Percentiles rank a stretch among this genome's conserved stretches.
These are phyloP conservation scores for Cymbopogon citratus DNA, from an alignment of 176 grass and related monocot genomes.

Conservation along the genomic window DNA sequence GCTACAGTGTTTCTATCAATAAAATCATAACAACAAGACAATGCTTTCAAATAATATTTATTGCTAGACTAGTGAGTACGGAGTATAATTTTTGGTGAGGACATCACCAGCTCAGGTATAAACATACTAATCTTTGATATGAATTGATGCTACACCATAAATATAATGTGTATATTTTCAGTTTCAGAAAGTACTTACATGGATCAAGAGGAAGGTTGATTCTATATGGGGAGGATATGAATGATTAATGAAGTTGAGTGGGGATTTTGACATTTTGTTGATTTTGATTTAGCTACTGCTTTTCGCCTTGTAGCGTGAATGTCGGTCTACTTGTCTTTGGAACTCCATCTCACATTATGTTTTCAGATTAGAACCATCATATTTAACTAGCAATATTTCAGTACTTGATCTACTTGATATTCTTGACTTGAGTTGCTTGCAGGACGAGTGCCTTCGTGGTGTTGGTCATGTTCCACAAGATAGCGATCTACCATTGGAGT, in stretches of 20 bases:
- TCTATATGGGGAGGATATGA: background rate
- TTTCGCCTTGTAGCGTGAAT: background rate
- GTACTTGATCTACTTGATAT: background rate
- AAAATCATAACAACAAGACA: background rate
- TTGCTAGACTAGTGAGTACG: too few species aligned
- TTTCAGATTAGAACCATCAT: background rate
- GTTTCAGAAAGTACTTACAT: background rate
- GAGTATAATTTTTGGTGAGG: background rate
- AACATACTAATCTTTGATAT: background rate
- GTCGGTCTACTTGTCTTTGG: background rate
- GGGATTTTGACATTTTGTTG: background rate
- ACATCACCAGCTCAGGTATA: background rate
- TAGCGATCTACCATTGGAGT: background rate
- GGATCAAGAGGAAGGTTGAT: background rate
- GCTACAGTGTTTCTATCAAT: background rate
- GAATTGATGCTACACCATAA: background rate
- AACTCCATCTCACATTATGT: background rate
- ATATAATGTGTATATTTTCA: background rate
- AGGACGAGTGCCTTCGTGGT: too few species aligned
- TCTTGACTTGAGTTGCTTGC: background rate
- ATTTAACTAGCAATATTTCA: background rate
- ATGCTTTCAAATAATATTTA: background rate
- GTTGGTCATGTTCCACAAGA: background rate
- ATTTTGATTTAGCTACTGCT: background rate
- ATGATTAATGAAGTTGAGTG: background rate